Percentiles rank a stretch among this genome's conserved stretches.
These are phyloP conservation scores for Yamadazyma phyllophila DNA, from an alignment of 805 yeast genomes.

Conservation along the genomic window DNA sequence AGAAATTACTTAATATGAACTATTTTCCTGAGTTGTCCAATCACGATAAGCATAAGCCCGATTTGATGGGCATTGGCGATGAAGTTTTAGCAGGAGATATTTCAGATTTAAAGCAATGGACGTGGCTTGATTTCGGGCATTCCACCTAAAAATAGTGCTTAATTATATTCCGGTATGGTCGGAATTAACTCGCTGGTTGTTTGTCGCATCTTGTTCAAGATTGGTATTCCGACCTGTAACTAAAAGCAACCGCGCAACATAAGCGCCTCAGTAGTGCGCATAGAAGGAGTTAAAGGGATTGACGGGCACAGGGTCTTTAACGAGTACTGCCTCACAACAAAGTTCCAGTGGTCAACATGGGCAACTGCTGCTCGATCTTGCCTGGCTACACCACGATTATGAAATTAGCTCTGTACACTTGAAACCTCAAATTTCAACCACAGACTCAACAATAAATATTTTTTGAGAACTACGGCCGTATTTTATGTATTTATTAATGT, in stretches of 20 bases:
- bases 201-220: too few relatives aligned
- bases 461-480: too few relatives aligned
- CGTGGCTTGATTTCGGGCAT: slow-evolving; percentile 40
- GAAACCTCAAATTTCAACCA: too few relatives aligned
- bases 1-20: slow-evolving; percentile 38
- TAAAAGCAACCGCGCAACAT: not conserved
- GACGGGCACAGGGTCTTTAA: not conserved
- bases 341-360: too few relatives aligned
- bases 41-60: slow-evolving; percentile 12
- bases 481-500: too few relatives aligned
- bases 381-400: too few relatives aligned
- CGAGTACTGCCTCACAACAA: not conserved
- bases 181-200: not conserved
- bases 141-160: slow-evolving; percentile 9
- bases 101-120: slow-evolving; percentile 26
- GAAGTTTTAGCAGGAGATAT: slow-evolving; percentile 30
- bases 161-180: too few relatives aligned
- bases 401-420: too few relatives aligned
- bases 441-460: too few relatives aligned
- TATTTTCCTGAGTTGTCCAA: slow-evolving; percentile 26
- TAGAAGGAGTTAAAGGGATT: not conserved
- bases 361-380: too few relatives aligned
- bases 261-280: not conserved
- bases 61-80: slow-evolving; percentile 28
- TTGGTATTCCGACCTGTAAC: not conserved